Base-by-base conservation (phyloP, 2,329 filamentous ascomycete species). In the Shiraia sp. region DNA sequence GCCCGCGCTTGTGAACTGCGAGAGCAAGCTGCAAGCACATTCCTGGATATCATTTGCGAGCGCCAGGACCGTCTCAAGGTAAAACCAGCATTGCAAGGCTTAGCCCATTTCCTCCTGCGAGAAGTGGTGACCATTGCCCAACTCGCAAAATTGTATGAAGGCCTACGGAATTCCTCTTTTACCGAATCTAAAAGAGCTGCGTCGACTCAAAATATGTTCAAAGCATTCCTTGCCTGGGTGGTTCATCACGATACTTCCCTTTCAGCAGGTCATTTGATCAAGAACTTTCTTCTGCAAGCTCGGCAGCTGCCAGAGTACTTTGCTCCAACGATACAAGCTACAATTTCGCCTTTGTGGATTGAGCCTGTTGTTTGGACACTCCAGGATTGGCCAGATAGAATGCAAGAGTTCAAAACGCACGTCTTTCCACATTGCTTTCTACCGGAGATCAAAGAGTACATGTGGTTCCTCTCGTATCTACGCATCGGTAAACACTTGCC, bases 71-170 rank as follows among this genome's bases (percentile, higher is more conserved):
- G 80, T 49, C 79, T 83, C 8, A 75, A 85, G 36, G 82, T 83
- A 28, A 89, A 89, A 62, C 86, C 86, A 25, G 81, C 84, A 6
- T 78, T 90, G 47, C 83, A 85, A 57, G 79, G 79, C 12, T 70
- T 89, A 26, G 82, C 86, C 33, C 78, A 84, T 55, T 79, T 90
- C 42, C 61, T 90, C 3, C 71, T 75, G 33, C 89, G 87, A 62
- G 71, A 74, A 2, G 73, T 84, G 10, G 68, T 86, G 17, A 72
- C 60, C 1, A 50, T 72, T 13, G 30, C 55, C 4, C 40, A 61
- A 13, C 47, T 72, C 41, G 70, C 55, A 55, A 78, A 41, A 60
- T 72, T 41, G 70, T 80, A 43, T 65, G 22, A 39, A 12, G 35
- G 42, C 12, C 27, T 51, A 10, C 32, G 44, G 12, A 45, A 48